Evolutionary conservation across 306 rosid species (phyloP), one percentile per base, ranked within the genome.

Genomic region (Carpinus fangiana): DNA sequence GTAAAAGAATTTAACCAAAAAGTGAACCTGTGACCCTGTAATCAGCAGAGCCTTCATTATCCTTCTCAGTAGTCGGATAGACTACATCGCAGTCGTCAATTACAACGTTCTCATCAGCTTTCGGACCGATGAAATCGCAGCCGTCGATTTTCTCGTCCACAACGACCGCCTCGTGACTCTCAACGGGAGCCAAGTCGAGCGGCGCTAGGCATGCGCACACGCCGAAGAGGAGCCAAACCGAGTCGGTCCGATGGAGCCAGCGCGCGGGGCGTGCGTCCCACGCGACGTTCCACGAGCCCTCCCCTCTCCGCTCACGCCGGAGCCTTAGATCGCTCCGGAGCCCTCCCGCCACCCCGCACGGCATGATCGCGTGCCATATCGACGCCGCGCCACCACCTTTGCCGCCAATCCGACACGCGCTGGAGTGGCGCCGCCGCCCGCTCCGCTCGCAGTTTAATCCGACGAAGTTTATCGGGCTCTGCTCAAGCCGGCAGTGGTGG

Each of bases 281-380:
- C 1, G 95, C 96, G 17, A 88, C 98, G 72, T 94, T 94, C 98
- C 98, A 94, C 6, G 97, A 94, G 45, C 97, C 98, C 72, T 92
- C 98, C 4, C 97, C 98, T 18, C 82, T 93, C 66, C 81, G 73
- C 57, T 85, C 94, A 64, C 83, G 88, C 80, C 89, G 78, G 2
- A 80, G 85, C 2, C 87, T 76, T 4, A 78, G 74, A 81, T 84
- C 78, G 77, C 54, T 64, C 13, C 83, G 64, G n/a, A 79, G 71
- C 8, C 81, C 74, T 0, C 82, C 45, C 0, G 50, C 80, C 18
- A 73, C 78, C 23, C 79, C 65, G 9, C 88, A 86, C 0, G 98
- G 98, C 78, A 84, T 65, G 17, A 94, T 89, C 1, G 89, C 96
- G 69, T 92, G 98, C 98, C 98, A 94, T 87, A 94, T 88, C 0